Evolutionary conservation across 2,329 filamentous ascomycete genomes (phyloP).

Genomic region (Beauveria bassiana): DNA sequence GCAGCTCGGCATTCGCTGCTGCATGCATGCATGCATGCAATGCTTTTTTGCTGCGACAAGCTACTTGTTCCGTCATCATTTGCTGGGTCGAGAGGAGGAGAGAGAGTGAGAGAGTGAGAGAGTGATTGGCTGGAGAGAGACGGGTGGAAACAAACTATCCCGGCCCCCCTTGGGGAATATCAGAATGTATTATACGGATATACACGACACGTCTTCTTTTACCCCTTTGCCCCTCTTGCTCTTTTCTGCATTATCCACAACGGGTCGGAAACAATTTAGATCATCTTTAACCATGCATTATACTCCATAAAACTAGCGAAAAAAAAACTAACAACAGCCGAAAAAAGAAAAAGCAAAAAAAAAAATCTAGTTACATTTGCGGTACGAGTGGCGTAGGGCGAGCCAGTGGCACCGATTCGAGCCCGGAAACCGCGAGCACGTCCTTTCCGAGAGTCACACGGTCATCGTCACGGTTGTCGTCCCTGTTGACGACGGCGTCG

Average conservation of each 20-base stretch:
- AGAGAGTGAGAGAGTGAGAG: no score
- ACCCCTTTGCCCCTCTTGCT: no score
- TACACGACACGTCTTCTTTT: no score
- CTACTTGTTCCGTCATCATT: no score
- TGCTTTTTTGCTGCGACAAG: neutral
- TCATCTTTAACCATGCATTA: neutral
- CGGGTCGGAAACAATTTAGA: neutral
- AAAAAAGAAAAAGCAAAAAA: no score
- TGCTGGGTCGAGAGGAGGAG: no score
- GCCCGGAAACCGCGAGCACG: neutral
- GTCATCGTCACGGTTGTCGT: neutral
- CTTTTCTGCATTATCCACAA: neutral
- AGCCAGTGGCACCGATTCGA: neutral
- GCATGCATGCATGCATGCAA: neutral
- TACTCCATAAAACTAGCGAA: neutral
- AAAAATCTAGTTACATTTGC: neutral
- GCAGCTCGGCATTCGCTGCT: neutral
- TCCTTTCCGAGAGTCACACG: neutral
- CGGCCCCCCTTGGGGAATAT: no score
- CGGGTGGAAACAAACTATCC: no score
- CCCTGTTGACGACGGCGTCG: neutral
- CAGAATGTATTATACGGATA: no score
- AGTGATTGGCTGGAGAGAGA: no score
- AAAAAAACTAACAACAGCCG: neutral
- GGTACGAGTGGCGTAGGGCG: neutral